phyloP scores from a whole-genome alignment of 768 basidiomycete genomes.

The Sarcodon sp. region DNA sequence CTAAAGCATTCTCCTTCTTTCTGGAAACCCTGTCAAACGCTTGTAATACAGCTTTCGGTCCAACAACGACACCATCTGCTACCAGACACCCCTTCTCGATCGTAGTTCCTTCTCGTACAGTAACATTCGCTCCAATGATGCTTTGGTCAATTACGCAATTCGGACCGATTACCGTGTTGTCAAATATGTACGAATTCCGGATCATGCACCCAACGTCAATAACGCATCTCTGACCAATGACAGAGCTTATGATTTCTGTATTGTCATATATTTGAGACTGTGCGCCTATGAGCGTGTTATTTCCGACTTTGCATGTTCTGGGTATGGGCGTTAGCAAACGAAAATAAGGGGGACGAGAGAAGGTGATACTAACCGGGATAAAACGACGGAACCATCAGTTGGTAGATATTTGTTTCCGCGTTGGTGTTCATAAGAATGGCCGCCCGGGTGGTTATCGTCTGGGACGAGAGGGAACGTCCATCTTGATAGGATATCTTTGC shows the following conservation, averaged over 20 bases:
- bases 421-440: constrained; percentile 73
- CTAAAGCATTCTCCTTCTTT: constrained; percentile 21
- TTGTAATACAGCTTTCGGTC: constrained; percentile 50
- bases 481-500: constrained; percentile 85
- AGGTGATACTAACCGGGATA: constrained; percentile 55
- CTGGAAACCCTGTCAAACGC: constrained; percentile 69
- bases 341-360: neutral
- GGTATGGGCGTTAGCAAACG: constrained; percentile 1
- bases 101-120: constrained; percentile 48
- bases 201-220: constrained; percentile 65
- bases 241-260: constrained; percentile 55
- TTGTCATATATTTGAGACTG: constrained; percentile 54
- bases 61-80: constrained; percentile 70
- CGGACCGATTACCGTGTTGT: constrained; percentile 58
- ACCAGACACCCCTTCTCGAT: constrained; percentile 74
- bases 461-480: constrained; percentile 96
- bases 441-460: constrained; percentile 83
- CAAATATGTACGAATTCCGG: constrained; percentile 72
- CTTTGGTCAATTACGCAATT: constrained; percentile 62
- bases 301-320: constrained; percentile 74
- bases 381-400: constrained; percentile 58
- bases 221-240: constrained; percentile 63
- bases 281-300: constrained; percentile 79
- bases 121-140: constrained; percentile 72
- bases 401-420: constrained; percentile 86